Evolutionary conservation across 2,329 filamentous ascomycete genomes (phyloP).

Genomic region (Tolypocladium ophioglossoides): DNA sequence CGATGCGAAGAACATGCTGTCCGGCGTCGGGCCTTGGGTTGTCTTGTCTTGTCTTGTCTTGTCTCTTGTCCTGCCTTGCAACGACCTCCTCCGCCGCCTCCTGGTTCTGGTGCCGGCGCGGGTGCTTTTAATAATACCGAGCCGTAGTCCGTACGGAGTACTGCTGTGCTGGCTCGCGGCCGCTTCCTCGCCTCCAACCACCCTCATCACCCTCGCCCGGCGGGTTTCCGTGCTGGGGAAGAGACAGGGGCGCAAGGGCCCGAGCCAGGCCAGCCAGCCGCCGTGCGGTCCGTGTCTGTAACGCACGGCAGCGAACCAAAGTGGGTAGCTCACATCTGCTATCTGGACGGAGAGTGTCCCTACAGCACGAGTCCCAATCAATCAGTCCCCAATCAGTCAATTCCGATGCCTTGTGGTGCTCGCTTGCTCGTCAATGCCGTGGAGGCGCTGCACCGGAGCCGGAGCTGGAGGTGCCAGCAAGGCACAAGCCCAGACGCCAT

Average conservation of each 20-base stretch:
- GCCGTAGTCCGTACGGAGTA: no score
- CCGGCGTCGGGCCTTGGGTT: constrained; percentile 5
- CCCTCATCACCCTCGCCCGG: background rate
- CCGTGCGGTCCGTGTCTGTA: background rate
- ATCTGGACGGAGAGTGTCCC: background rate
- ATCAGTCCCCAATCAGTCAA: background rate
- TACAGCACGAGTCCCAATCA: background rate
- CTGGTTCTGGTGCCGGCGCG: background rate
- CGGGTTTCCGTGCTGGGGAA: constrained; percentile 1
- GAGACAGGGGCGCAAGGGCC: background rate
- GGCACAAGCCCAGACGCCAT: background rate
- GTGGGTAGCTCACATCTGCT: background rate
- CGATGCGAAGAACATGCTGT: background rate
- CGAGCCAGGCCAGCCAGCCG: background rate
- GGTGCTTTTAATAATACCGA: background rate
- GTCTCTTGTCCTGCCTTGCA: background rate
- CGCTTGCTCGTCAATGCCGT: background rate
- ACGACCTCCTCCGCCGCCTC: background rate
- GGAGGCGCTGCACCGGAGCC: background rate
- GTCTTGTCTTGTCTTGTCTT: constrained; percentile 2
- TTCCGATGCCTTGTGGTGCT: background rate
- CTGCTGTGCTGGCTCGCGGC: background rate
- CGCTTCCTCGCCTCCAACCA: background rate
- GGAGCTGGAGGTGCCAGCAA: background rate
- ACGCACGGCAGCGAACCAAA: background rate